Evolutionary conservation across 139 green algal species (phyloP).

Genomic region (Chlorella sp.): DNA sequence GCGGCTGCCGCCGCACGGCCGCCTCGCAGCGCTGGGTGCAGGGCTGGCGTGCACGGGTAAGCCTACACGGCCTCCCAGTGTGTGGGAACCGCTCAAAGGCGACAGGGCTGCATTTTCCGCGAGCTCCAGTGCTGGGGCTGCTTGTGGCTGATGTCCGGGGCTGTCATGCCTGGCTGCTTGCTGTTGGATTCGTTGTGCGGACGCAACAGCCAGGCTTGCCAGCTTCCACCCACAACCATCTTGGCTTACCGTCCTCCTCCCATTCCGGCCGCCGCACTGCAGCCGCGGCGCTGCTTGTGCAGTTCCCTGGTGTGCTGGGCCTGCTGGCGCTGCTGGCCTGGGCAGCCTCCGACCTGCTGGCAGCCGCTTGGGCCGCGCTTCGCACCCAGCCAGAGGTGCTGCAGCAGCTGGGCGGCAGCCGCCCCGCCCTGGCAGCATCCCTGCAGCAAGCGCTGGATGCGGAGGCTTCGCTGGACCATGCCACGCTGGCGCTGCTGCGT

Average conservation of each 20-base stretch:
- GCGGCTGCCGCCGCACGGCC: slow-evolving; percentile 30
- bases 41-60: slow-evolving; percentile 6
- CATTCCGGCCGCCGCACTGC: no score
- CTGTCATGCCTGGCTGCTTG: no score
- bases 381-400: slow-evolving; percentile 17
- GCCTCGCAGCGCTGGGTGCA: slow-evolving; percentile 50
- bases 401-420: not conserved
- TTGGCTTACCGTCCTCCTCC: no score
- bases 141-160: no score
- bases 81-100: no score
- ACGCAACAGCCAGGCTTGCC: no score
- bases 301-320: slow-evolving; percentile 6
- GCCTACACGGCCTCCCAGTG: not conserved
- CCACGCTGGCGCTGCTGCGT: slow-evolving; percentile 30
- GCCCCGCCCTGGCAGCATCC: no score
- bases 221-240: no score
- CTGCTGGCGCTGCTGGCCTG: slow-evolving; percentile 32
- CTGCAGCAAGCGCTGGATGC: slow-evolving; percentile 29
- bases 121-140: no score
- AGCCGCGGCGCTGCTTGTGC: slow-evolving; percentile 9
- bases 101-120: no score
- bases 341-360: not conserved
- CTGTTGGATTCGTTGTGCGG: no score
- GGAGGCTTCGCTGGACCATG: slow-evolving; percentile 36
- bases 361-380: not conserved